A percentile compares a stretch with the other conserved stretches of the same genome.
phyloP scores from a whole-genome alignment of 2,329 filamentous ascomycete genomes.

The Dactylellina drechsleri region DNA sequence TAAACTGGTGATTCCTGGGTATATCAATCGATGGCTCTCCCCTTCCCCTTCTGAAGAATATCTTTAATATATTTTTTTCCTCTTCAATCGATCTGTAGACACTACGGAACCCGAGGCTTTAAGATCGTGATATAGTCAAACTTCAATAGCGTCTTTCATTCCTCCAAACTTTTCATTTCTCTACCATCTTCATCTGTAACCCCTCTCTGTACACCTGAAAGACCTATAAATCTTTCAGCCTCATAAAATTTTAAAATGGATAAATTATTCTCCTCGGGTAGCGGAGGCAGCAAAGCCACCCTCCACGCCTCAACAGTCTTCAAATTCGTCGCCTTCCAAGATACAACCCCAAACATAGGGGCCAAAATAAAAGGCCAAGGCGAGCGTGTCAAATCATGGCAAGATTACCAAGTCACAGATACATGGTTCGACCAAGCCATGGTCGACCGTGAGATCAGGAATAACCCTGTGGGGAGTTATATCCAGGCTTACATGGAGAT shows the following conservation, averaged over 20 bases:
- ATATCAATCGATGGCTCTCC: not conserved
- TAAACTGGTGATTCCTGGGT: not conserved
- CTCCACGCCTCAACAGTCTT: slow-evolving; percentile 12
- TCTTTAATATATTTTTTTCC: not conserved
- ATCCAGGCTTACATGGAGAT: slow-evolving; percentile 12
- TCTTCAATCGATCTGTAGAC: no score
- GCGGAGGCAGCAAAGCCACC: not conserved
- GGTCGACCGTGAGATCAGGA: slow-evolving; percentile 27
- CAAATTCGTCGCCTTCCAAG: slow-evolving; percentile 32
- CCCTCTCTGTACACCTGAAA: not conserved
- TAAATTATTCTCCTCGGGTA: not conserved
- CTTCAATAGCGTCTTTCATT: not conserved
- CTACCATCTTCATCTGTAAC: not conserved
- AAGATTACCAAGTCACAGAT: slow-evolving; percentile 1
- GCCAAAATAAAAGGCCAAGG: slow-evolving; percentile 7
- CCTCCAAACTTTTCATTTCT: not conserved
- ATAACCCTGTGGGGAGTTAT: not conserved
- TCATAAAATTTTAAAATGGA: slow-evolving; percentile 1
- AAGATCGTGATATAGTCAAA: no score
- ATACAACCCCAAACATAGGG: slow-evolving; percentile 10
- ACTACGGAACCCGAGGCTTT: no score
- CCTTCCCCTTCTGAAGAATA: not conserved
- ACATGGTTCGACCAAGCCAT: slow-evolving; percentile 12
- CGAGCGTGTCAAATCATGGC: slow-evolving; percentile 21
- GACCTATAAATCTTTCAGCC: not conserved